phyloP scores from a whole-genome alignment of 495 filamentous ascomycete genomes.

The Penicillium antarcticum region DNA sequence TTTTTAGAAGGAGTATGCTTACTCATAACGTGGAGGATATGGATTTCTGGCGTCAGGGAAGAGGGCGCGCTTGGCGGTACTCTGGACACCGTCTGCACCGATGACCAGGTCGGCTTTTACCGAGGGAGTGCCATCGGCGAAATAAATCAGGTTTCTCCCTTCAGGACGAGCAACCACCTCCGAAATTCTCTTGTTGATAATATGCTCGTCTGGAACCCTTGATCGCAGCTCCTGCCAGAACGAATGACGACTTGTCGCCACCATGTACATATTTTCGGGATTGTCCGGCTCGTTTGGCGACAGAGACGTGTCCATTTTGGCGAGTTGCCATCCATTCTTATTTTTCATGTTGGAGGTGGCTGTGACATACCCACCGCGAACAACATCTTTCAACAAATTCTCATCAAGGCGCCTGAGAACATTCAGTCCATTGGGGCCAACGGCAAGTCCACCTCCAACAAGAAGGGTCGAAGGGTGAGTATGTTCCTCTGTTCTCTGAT shows the following conservation, averaged over 20 bases:
- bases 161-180: slow-evolving; percentile 16
- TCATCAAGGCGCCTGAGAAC: slow-evolving; percentile 14
- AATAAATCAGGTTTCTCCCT: slow-evolving; percentile 21
- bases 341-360: slow-evolving; percentile 34
- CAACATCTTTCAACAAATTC: slow-evolving; percentile 18
- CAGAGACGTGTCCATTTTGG: too few species aligned
- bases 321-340: slow-evolving; percentile 33
- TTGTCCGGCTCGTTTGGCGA: too few species aligned
- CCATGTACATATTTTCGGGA: slow-evolving; percentile 19
- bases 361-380: slow-evolving; percentile 32
- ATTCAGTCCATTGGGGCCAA: slow-evolving; percentile 11
- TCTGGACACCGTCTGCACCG: slow-evolving; percentile 60
- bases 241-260: slow-evolving; percentile 33
- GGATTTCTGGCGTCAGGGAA: slow-evolving; percentile 35
- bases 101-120: slow-evolving; percentile 53
- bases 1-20: slow-evolving; percentile 5
- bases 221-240: slow-evolving; percentile 32
- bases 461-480: slow-evolving; percentile 14
- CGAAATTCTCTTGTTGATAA: slow-evolving; percentile 27
- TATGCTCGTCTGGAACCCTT: slow-evolving; percentile 27
- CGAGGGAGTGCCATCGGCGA: slow-evolving; percentile 27
- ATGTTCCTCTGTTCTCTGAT: slow-evolving; percentile 3
- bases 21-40: slow-evolving; percentile 42
- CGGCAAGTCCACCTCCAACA: slow-evolving; percentile 13
- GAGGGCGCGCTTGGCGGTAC: slow-evolving; percentile 42